These are phyloP conservation scores for Sanguinoderma infundibulare DNA, from an alignment of 1,284 basidiomycete species.

Conservation along the genomic window DNA sequence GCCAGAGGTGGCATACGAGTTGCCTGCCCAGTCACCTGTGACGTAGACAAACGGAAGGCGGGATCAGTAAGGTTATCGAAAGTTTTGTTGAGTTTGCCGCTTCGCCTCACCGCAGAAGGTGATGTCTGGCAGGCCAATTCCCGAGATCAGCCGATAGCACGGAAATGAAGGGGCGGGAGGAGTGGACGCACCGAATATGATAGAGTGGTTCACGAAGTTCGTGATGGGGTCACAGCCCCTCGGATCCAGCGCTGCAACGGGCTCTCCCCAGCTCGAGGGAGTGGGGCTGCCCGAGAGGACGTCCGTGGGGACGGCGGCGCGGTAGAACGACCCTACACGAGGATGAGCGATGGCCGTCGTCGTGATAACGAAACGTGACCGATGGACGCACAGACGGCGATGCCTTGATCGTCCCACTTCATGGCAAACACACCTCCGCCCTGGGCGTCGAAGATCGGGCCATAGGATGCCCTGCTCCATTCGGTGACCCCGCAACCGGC, in stretches of 20 bases:
- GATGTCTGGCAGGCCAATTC: conserved; percentile 57
- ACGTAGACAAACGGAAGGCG: conserved; percentile 2
- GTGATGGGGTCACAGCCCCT: conserved; percentile 58
- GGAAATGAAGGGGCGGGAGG: conserved; percentile 17
- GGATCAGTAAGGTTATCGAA: conserved; percentile 1
- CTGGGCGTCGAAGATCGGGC: conserved; percentile 68
- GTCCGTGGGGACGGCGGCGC: conserved; percentile 71
- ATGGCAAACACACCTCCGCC: conserved; percentile 82
- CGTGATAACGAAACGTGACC: background rate
- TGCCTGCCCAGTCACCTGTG: conserved; percentile 81
- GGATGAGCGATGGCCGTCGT: background rate
- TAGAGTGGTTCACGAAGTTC: conserved; percentile 66
- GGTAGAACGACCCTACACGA: conserved; percentile 74
- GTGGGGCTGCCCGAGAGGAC: conserved; percentile 57
- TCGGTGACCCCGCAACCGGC: conserved; percentile 75
- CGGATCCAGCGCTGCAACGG: conserved; percentile 64
- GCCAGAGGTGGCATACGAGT: conserved; percentile 70
- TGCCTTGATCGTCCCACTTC: conserved; percentile 78
- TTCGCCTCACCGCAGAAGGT: conserved; percentile 71
- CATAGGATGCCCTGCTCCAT: conserved; percentile 74
- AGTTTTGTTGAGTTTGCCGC: conserved; percentile 18
- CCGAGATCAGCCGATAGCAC: conserved; percentile 13
- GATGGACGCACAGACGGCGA: conserved; percentile 64
- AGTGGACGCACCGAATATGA: conserved; percentile 57
- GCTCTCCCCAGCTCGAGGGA: conserved; percentile 65